Percentiles rank a stretch among this genome's conserved stretches.
phyloP scores from a whole-genome alignment of 108 stramenopile genomes.

The Cyclotella distinguenda region DNA sequence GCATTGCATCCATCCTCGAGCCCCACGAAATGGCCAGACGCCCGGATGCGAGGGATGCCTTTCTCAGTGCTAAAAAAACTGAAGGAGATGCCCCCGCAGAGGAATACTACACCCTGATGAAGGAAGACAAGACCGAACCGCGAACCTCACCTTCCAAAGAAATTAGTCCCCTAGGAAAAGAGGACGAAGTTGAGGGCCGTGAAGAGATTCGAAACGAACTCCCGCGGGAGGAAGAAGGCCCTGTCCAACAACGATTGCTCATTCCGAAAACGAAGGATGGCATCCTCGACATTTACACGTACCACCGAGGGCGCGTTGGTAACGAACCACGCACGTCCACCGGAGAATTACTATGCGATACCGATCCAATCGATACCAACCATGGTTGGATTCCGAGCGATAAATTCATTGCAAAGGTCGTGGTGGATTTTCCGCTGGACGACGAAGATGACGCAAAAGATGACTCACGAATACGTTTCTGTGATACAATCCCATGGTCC shows the following conservation, averaged over 20 bases:
- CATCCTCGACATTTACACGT: conserved; percentile 65
- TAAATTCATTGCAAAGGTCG: conserved; percentile 24
- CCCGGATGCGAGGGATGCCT: background rate
- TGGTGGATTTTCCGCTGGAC: conserved; percentile 60
- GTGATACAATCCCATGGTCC: conserved; percentile 62
- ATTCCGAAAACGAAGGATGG: conserved; percentile 18
- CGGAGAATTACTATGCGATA: conserved; percentile 63
- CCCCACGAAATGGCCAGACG: conserved; percentile 68
- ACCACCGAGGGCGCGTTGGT: conserved; percentile 78
- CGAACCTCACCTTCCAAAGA: background rate
- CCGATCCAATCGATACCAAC: conserved; percentile 68
- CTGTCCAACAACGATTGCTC: conserved; percentile 10
- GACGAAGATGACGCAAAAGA: conserved; percentile 31
- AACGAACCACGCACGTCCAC: conserved; percentile 62
- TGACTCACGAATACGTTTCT: conserved; percentile 31
- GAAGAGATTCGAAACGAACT: background rate
- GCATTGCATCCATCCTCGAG: conserved; percentile 58
- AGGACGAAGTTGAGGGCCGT: background rate
- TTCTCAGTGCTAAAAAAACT: too few relatives aligned
- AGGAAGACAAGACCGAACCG: background rate
- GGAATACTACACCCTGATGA: background rate
- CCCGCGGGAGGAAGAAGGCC: background rate
- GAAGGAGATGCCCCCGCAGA: background rate
- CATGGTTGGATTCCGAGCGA: conserved; percentile 49
- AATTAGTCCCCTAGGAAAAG: too few relatives aligned